Evolutionary conservation across 129 eudicot species (phyloP).

Genomic region (Tagetes erecta): DNA sequence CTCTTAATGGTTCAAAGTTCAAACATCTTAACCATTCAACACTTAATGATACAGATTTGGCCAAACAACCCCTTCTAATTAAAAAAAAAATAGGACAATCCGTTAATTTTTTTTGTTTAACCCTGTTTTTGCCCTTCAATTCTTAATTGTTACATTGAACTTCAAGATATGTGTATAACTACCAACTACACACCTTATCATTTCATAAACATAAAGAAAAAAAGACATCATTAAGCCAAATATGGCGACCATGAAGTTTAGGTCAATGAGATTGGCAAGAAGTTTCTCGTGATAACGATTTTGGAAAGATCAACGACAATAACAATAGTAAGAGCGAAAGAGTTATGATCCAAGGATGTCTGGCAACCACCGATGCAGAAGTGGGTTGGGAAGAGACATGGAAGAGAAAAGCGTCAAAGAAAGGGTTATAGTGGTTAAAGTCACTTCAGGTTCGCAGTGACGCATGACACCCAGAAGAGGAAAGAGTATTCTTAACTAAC

Average conservation of each 20-base stretch:
- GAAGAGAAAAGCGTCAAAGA: conserved; percentile 29
- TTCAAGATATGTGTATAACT: conserved; percentile 38
- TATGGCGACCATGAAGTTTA: conserved; percentile 41
- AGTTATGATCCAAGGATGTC: conserved; percentile 9
- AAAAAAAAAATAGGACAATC: conserved; percentile 9
- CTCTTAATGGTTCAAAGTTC: no score
- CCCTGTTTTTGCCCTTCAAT: conserved; percentile 25
- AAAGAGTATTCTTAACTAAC: no score
- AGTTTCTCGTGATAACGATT: conserved; percentile 57
- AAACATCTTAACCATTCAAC: no score
- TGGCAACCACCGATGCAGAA: conserved; percentile 21
- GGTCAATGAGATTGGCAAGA: conserved; percentile 57
- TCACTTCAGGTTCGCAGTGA: no score
- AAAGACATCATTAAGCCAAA: conserved; percentile 7
- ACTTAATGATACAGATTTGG: no score
- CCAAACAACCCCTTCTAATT: no score
- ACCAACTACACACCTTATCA: conserved; percentile 23
- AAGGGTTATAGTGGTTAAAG: conserved; percentile 28
- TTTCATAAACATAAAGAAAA: conserved; percentile 19
- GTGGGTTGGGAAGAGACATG: conserved; percentile 80
- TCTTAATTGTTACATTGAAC: background rate
- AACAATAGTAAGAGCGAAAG: conserved; percentile 23
- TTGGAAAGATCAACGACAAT: conserved; percentile 25
- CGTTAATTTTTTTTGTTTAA: conserved; percentile 2
- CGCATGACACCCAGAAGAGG: no score